Percentiles rank a stretch among this genome's conserved stretches.
Evolutionary conservation across 345 rosid genomes (phyloP).

Genomic region (Cochlearia excelsa): DNA sequence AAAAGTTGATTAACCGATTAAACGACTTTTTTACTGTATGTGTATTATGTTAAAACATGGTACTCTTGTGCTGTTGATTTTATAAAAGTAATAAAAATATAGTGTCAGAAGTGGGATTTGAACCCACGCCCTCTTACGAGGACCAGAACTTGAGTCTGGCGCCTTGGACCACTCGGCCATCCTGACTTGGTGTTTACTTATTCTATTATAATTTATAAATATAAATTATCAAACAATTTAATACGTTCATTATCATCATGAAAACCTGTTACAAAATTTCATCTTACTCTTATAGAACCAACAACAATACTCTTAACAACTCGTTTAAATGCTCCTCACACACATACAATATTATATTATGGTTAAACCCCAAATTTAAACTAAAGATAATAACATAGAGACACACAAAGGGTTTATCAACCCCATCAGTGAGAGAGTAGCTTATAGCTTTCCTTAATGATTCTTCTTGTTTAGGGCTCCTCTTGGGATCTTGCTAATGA

Average conservation of each 20-base stretch:
- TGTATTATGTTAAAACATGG: no score
- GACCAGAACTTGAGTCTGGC: constrained; percentile 84
- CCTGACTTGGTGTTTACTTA: constrained; percentile 39
- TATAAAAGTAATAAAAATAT: neutral
- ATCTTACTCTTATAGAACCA: no score
- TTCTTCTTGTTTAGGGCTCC: constrained; percentile 67
- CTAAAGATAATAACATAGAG: constrained; percentile 4
- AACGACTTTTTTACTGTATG: no score
- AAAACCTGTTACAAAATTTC: no score
- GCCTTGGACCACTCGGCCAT: constrained; percentile 89
- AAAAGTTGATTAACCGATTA: no score
- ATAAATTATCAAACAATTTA: neutral
- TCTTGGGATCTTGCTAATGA: constrained; percentile 80
- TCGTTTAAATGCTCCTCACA: no score
- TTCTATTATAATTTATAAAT: neutral
- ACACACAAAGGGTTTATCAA: constrained; percentile 12
- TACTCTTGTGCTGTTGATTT: no score
- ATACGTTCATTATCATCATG: no score
- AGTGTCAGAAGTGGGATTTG: constrained; percentile 21
- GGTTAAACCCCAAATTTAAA: constrained; percentile 22
- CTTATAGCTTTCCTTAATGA: constrained; percentile 37
- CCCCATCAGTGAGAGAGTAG: constrained; percentile 19
- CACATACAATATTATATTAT: constrained; percentile 15
- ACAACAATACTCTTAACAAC: no score
- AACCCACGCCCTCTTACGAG: constrained; percentile 47